A percentile compares a stretch with the other conserved stretches of the same genome.
Conservation (phyloP, 164 flowering plant species). For the Hamamelis virginiana region DNA sequence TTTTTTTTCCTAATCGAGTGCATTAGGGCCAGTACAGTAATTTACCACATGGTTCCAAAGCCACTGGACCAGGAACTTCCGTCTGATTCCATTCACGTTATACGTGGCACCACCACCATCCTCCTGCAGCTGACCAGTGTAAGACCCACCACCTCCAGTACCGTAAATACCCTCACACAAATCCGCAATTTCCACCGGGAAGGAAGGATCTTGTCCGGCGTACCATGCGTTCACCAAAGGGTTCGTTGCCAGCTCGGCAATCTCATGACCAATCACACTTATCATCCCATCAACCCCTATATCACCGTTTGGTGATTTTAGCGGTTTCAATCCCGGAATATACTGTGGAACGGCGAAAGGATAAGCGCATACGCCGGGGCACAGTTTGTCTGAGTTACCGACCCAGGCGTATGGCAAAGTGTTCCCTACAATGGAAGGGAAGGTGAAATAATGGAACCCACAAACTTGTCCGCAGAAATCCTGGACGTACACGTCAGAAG, state of each 20-base stretch:
- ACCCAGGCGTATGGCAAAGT: conserved; percentile 96
- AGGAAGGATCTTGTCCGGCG: conserved; percentile 77
- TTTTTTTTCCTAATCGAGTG: conserved; percentile 59
- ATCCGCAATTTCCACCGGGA: conserved; percentile 88
- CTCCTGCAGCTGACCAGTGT: conserved; percentile 75
- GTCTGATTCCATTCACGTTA: conserved; percentile 73
- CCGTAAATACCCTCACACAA: conserved; percentile 88
- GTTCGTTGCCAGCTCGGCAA: conserved; percentile 89
- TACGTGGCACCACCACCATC: conserved; percentile 76
- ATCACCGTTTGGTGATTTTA: conserved; percentile 83
- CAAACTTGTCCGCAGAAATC: conserved; percentile 84
- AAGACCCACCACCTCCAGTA: conserved; percentile 84
- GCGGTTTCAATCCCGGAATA: conserved; percentile 63
- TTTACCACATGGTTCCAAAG: conserved; percentile 73
- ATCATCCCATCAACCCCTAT: conserved; percentile 85
- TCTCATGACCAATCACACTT: conserved; percentile 82
- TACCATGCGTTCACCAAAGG: conserved; percentile 97
- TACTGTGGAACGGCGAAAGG: conserved; percentile 73
- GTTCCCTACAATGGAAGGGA: conserved; percentile 79
- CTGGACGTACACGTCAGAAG: conserved; percentile 75
- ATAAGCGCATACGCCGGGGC: conserved; percentile 80
- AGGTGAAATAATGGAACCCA: conserved; percentile 95
- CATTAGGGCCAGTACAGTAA: conserved; percentile 94
- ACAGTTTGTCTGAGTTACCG: conserved; percentile 72
- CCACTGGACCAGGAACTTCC: conserved; percentile 93